A percentile compares a stretch with the other conserved stretches of the same genome.
Evolutionary conservation across 495 filamentous ascomycete genomes (phyloP).

Genomic region (Neurospora cerealis): DNA sequence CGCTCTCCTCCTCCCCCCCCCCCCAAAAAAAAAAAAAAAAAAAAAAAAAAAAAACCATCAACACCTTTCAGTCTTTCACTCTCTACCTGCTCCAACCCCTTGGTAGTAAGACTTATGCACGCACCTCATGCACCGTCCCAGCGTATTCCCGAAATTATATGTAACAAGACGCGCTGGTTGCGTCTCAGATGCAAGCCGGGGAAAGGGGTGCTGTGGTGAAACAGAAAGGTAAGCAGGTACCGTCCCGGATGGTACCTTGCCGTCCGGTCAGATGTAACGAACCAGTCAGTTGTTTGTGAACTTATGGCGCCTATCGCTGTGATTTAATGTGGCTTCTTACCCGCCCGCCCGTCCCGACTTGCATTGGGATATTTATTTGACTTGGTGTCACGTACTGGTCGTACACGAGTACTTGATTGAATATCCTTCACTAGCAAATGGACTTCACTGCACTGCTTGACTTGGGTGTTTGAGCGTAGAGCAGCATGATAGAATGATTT

Average conservation of each 20-base stretch:
- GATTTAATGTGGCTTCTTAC: not conserved
- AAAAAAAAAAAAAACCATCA: no score
- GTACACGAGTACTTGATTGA: not conserved
- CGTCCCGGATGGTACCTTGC: not conserved
- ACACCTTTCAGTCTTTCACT: not conserved
- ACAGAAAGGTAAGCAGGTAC: not conserved
- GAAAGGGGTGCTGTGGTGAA: not conserved
- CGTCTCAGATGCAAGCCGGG: not conserved
- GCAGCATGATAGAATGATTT: not conserved
- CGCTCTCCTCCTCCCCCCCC: not conserved
- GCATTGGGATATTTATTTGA: not conserved
- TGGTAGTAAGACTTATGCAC: not conserved
- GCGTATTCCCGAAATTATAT: not conserved
- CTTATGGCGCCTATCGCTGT: not conserved
- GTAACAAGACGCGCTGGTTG: not conserved
- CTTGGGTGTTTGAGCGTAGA: not conserved
- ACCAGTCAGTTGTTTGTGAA: not conserved
- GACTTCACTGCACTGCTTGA: not conserved
- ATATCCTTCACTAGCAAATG: not conserved
- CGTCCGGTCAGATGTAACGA: not conserved
- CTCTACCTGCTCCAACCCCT: not conserved
- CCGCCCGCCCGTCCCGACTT: not conserved
- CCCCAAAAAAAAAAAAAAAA: no score
- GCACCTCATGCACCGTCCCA: not conserved
- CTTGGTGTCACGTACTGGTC: not conserved